Evolutionary conservation across 2,329 filamentous ascomycete genomes (phyloP).

Genomic region (Pseudogymnoascus sp.): DNA sequence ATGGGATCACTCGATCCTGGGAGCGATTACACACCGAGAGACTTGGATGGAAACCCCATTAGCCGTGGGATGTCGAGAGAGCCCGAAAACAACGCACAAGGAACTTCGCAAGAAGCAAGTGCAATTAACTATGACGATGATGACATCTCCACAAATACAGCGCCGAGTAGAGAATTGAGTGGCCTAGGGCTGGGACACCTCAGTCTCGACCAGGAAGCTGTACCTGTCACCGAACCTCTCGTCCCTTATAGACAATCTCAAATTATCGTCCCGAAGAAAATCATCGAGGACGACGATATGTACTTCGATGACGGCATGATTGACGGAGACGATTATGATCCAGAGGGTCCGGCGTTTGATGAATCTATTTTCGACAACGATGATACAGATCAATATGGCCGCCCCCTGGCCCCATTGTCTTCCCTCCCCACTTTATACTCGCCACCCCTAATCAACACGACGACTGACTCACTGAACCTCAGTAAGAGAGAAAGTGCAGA

Average conservation of each 20-base stretch:
- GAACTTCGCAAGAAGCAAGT: neutral
- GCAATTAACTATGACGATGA: neutral
- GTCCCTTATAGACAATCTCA: neutral
- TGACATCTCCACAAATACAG: neutral
- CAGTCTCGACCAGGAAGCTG: neutral
- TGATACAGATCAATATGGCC: conserved; percentile 54
- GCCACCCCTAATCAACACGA: conserved; percentile 19
- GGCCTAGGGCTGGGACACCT: neutral
- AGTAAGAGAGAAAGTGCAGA: conserved; percentile 5
- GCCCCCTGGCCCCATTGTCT: conserved; percentile 37
- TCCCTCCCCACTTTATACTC: conserved; percentile 25
- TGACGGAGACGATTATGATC: conserved; percentile 37
- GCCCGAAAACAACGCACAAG: conserved; percentile 22
- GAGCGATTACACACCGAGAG: conserved; percentile 50
- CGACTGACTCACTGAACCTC: conserved; percentile 17
- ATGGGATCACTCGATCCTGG: conserved; percentile 45
- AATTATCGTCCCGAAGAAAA: neutral
- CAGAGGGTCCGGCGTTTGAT: conserved; percentile 54
- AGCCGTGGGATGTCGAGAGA: conserved; percentile 49
- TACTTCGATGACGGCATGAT: conserved; percentile 60
- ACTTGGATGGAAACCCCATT: conserved; percentile 47
- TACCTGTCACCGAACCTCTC: conserved; percentile 22
- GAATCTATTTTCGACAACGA: conserved; percentile 67
- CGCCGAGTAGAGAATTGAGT: neutral
- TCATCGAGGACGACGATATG: conserved; percentile 49